Conservation (phyloP, 176 grass and related monocot genomes). For the Bromus sterilis region DNA sequence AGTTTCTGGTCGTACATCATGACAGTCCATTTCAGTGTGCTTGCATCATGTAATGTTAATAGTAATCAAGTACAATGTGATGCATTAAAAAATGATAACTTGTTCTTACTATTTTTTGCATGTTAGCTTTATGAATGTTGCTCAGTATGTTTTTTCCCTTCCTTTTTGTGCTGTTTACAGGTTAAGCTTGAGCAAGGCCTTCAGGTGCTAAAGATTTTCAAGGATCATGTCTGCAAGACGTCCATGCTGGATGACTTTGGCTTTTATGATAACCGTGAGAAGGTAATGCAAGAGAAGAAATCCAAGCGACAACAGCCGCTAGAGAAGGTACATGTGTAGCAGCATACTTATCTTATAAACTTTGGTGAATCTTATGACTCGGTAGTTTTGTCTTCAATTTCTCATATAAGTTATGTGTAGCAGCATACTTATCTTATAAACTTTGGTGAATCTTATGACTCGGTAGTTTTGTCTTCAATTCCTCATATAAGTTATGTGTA, state of each 20-base stretch:
- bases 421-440: background rate
- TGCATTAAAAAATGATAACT: background rate
- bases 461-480: background rate
- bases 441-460: background rate
- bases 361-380: background rate
- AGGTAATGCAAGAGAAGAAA: conserved; percentile 81
- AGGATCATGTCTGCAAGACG: conserved; percentile 73
- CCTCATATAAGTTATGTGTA: background rate
- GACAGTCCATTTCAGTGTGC: background rate
- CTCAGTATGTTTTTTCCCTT: background rate
- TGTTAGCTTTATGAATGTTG: background rate
- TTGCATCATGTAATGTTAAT: background rate
- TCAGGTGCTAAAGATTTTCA: conserved; percentile 81
- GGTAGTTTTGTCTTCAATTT: background rate
- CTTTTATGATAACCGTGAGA: conserved; percentile 89
- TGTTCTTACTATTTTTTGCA: background rate
- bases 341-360: background rate
- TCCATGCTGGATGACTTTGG: conserved; percentile 81
- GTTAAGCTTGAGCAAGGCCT: conserved; percentile 84
- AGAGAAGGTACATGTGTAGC: conserved; percentile 54
- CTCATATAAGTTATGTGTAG: background rate
- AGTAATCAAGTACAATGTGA: background rate
- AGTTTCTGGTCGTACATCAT: background rate
- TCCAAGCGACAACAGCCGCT: conserved; percentile 60
- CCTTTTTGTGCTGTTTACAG: conserved; percentile 27